A percentile compares a stretch with the other conserved stretches of the same genome.
Conservation (phyloP, 345 rosid genomes). For the Erysimum cheiranthoides region DNA sequence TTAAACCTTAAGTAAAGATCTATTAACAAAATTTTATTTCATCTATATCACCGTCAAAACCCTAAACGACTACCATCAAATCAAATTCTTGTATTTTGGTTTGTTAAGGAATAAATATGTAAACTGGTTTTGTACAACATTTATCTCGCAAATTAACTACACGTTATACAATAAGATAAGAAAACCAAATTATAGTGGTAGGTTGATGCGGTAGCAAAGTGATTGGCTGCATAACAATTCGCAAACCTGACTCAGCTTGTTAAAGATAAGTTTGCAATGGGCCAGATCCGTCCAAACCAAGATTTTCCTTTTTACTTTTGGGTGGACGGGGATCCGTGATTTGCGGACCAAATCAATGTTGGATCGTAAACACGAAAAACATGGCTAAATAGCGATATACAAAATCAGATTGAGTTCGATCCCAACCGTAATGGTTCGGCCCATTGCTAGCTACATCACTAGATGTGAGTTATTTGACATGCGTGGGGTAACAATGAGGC, state of each 20-base stretch:
- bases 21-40: too few relatives aligned
- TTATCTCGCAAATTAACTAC: neutral
- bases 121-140: neutral
- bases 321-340: slow-evolving; percentile 15
- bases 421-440: slow-evolving; percentile 14
- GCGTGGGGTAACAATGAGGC: slow-evolving; percentile 19
- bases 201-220: neutral
- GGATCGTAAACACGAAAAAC: neutral
- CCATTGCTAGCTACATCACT: neutral
- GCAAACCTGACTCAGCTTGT: neutral
- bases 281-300: neutral
- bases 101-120: too few relatives aligned
- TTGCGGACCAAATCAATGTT: slow-evolving; percentile 15
- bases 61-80: too few relatives aligned
- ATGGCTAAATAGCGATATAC: neutral
- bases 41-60: too few relatives aligned
- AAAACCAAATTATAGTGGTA: neutral
- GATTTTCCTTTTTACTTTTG: neutral
- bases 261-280: neutral
- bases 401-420: slow-evolving; percentile 2
- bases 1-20: too few relatives aligned
- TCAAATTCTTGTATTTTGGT: too few relatives aligned
- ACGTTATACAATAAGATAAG: neutral
- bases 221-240: slow-evolving; percentile 4
- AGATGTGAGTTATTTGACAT: slow-evolving; percentile 20